Base-by-base conservation (phyloP, 2,329 filamentous ascomycete genomes). In the Graphilbum fragrans region DNA sequence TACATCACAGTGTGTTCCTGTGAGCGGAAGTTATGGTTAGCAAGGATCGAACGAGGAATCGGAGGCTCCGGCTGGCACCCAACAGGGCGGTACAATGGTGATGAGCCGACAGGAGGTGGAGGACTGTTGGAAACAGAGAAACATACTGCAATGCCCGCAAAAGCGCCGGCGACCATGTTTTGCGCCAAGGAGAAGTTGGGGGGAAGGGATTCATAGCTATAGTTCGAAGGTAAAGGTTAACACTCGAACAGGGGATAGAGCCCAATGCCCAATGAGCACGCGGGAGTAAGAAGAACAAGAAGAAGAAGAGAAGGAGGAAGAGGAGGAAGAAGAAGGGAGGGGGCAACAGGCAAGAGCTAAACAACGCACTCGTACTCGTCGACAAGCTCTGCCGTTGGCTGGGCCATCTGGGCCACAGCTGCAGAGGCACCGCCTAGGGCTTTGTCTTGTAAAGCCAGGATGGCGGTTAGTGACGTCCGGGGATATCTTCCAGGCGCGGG, bases 1-100 rank as follows among this genome's bases (percentile, higher is more conserved):
- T 98, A 98, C 92, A 98, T 96, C 55, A 94, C 88, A 45, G 90
- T 93, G 64, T 96, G 90, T 67, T 96, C 90, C 88, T 95, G 52
- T 39, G 17, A 35, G 17, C 14, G 18, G 33, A 17, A 23, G 35
- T 16, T 25, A n/a, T 16, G 9, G 14, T 37, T 12, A 37, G 23
- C 23, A 27, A 27, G 23, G 12, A 12, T 7, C 23, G 7, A 27
- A 27, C 23, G 7, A 27, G 23, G 23, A 27, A n/a, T n/a, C 7
- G 9, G 18, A 17, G 17, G 19, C 41, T 33, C 40, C 25, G 33
- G 29, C 18, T 20, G 22, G n/a, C 20, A n/a, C 5, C n/a, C 18
- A 9, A 20, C 35, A n/a, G n/a, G n/a, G n/a, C n/a, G n/a, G n/a
- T n/a, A n/a, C n/a, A n/a, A n/a, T n/a, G n/a, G n/a, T n/a, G n/a